Conservation (phyloP, 768 basidiomycete genomes). For the Russula lepida region DNA sequence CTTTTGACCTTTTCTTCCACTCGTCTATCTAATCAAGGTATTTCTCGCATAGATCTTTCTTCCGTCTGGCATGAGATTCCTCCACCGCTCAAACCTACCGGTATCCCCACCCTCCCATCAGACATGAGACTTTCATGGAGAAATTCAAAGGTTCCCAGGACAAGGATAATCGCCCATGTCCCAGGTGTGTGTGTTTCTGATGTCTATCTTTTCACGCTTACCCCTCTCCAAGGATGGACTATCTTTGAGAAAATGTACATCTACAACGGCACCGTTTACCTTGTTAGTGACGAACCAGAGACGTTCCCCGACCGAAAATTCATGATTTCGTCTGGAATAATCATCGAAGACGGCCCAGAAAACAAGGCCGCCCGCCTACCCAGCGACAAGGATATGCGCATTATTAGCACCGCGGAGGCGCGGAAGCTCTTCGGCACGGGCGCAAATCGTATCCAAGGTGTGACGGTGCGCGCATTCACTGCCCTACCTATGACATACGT, state of each 20-base stretch:
- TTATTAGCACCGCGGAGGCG: constrained; percentile 65
- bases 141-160: constrained; percentile 38
- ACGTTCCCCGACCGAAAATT: constrained; percentile 53
- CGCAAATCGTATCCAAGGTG: constrained; percentile 73
- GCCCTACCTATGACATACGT: neutral
- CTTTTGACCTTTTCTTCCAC: constrained; percentile 21
- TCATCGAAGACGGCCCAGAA: constrained; percentile 49
- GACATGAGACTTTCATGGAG: constrained; percentile 24
- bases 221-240: constrained; percentile 68
- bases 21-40: neutral
- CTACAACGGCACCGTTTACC: constrained; percentile 70
- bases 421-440: constrained; percentile 56
- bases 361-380: constrained; percentile 57
- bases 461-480: constrained; percentile 41
- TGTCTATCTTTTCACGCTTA: neutral
- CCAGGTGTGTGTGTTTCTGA: constrained; percentile 42
- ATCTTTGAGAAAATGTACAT: constrained; percentile 79
- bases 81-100: neutral
- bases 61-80: neutral
- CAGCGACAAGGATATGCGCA: constrained; percentile 66
- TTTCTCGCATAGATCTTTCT: neutral
- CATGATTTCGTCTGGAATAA: constrained; percentile 63
- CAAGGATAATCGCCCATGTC: constrained; percentile 64
- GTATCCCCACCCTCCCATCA: constrained; percentile 12
- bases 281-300: constrained; percentile 68